Base-by-base conservation (phyloP, 129 eudicot species). In the Ambrosia trifida region DNA sequence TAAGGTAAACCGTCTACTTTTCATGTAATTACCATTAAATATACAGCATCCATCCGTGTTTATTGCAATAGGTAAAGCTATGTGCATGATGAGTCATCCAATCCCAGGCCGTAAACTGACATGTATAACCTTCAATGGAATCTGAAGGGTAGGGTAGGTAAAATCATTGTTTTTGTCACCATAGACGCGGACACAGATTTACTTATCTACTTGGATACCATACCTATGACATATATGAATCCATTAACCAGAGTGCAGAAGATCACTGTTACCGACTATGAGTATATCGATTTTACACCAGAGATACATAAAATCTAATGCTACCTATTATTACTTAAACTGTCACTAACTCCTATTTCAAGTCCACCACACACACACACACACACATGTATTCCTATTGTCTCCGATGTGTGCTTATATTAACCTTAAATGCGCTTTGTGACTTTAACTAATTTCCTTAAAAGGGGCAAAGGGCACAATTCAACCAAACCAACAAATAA, bases 141-240 rank as follows among this genome's bases (percentile, higher is more conserved):
- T n/a, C n/a, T n/a, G n/a, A n/a, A n/a, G n/a, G n/a, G n/a, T n/a
- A n/a, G n/a, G n/a, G n/a, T n/a, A 81, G 89, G 89, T 19, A 87
- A 87, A 82, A 82, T 57, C 89, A 87, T 87, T 46, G 94, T 89
- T 50, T 87, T 84, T 77, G 94, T 87, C 51, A 84, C 89, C 43
- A 77, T 89, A 12, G 94, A 84, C 68, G 89, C 89, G 13, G 85
- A 87, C 62, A 82, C 85, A 46, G 87, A 87, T 68, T 64, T n/a
- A n/a, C 85, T 84, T 77, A 87, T 87, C 63, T 82, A 84, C 57
- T 87, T 84, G 43, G 87, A 87, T 64, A 70, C 87, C 67, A 87
- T 64, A 70, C 87, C 67, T 87, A 76, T 68, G 93, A 87, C 76
- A 82, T 89, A 84, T 87, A 76, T 18, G 94, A 87, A 71, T 85